These are phyloP conservation scores for Cyclotella atomus DNA, from an alignment of 108 stramenopile genomes.

Conservation along the genomic window DNA sequence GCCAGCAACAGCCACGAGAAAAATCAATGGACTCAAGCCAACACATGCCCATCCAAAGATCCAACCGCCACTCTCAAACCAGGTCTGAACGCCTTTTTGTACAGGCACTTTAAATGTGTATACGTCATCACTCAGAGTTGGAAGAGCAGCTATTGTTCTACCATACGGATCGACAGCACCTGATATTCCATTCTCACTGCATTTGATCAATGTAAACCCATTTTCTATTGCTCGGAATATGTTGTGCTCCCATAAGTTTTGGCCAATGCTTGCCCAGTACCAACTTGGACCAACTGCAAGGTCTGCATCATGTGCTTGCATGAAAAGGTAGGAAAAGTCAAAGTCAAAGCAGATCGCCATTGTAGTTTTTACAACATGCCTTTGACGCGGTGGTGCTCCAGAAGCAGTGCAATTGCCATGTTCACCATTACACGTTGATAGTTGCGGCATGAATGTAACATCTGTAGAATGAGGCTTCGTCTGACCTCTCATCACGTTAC, in stretches of 20 bases:
- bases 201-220: conserved; percentile 12
- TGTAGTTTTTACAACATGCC: background rate
- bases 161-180: conserved; percentile 6
- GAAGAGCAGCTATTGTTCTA: background rate
- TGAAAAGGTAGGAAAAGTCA: conserved; percentile 4
- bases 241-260: conserved; percentile 6
- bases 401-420: background rate
- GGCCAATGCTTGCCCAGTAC: conserved; percentile 4
- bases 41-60: conserved; percentile 13
- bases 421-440: background rate
- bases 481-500: background rate
- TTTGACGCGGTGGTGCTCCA: conserved; percentile 1
- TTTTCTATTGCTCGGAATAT: conserved; percentile 12
- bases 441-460: background rate
- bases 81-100: conserved; percentile 1
- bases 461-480: background rate
- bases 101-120: background rate
- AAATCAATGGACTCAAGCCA: background rate
- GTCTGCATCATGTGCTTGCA: conserved; percentile 5
- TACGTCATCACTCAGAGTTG: background rate
- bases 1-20: background rate
- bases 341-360: conserved; percentile 17
- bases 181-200: conserved; percentile 7
- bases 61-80: background rate
- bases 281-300: conserved; percentile 11